phyloP scores from a whole-genome alignment of 169 alveolate genomes.

The Cryptosporidium tyzzeri region DNA sequence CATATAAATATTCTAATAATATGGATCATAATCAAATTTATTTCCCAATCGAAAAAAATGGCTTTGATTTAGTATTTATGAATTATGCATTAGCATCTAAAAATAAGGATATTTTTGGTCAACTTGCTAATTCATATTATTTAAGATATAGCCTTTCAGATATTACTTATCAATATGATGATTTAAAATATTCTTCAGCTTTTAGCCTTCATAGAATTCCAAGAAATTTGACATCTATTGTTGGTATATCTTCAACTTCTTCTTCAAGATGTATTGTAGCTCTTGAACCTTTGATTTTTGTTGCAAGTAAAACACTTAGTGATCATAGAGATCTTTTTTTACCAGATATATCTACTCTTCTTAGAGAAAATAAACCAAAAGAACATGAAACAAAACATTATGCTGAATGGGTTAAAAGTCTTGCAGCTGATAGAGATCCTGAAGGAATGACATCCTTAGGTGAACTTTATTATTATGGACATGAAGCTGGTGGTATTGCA shows the following conservation, averaged over 20 bases:
- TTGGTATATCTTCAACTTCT: slow-evolving; percentile 29
- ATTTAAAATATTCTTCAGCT: slow-evolving; percentile 77
- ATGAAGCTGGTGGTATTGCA: slow-evolving; percentile 83
- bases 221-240: slow-evolving; percentile 45
- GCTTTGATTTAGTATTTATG: slow-evolving; percentile 82
- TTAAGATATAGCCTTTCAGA: slow-evolving; percentile 80
- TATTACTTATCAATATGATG: slow-evolving; percentile 74
- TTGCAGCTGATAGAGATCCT: slow-evolving; percentile 83
- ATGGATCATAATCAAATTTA: slow-evolving; percentile 4
- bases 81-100: slow-evolving; percentile 79
- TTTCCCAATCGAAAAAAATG: slow-evolving; percentile 57
- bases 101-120: slow-evolving; percentile 79
- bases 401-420: slow-evolving; percentile 83
- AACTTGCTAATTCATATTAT: slow-evolving; percentile 82
- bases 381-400: slow-evolving; percentile 78
- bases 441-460: slow-evolving; percentile 88
- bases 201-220: slow-evolving; percentile 78
- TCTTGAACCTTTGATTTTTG: slow-evolving; percentile 61
- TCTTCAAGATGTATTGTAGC: slow-evolving; percentile 61
- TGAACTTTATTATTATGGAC: slow-evolving; percentile 86
- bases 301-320: slow-evolving; percentile 61
- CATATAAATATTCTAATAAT: slow-evolving; percentile 35
- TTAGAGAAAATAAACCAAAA: slow-evolving; percentile 22
- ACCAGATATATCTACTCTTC: slow-evolving; percentile 19
- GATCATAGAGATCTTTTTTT: slow-evolving; percentile 41